phyloP scores from a whole-genome alignment of 441 rosid genomes.

The Euphorbia celastroides region DNA sequence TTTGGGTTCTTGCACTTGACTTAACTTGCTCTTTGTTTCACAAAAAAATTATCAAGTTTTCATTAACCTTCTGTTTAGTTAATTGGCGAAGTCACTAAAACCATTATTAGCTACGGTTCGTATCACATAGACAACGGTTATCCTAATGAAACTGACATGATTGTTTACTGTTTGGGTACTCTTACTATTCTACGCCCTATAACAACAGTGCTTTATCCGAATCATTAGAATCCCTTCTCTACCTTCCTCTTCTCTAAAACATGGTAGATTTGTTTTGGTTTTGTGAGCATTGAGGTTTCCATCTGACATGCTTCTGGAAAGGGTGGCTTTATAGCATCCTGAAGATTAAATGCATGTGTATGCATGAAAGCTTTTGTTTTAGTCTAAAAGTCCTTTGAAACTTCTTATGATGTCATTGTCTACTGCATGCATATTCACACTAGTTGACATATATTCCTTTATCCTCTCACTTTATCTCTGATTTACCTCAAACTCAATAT shows the following conservation, averaged over 20 bases:
- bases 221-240: background rate
- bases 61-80: background rate
- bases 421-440: background rate
- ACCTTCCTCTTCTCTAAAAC: background rate
- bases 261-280: too few species aligned
- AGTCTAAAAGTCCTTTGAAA: background rate
- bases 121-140: background rate
- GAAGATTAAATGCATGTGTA: too few species aligned
- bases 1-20: background rate
- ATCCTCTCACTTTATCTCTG: background rate
- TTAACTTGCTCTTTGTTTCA: background rate
- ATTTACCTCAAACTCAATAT: conserved; percentile 15
- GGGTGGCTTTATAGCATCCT: background rate
- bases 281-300: background rate
- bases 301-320: background rate
- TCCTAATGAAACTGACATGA: background rate
- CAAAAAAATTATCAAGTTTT: background rate
- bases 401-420: background rate
- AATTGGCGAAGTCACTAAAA: background rate
- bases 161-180: background rate
- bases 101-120: conserved; percentile 2
- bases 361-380: background rate
- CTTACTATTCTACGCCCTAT: background rate
- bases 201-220: background rate
- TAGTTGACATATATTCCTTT: background rate